Evolutionary conservation across 768 basidiomycete genomes (phyloP).

Genomic region (Lentinula sp.): DNA sequence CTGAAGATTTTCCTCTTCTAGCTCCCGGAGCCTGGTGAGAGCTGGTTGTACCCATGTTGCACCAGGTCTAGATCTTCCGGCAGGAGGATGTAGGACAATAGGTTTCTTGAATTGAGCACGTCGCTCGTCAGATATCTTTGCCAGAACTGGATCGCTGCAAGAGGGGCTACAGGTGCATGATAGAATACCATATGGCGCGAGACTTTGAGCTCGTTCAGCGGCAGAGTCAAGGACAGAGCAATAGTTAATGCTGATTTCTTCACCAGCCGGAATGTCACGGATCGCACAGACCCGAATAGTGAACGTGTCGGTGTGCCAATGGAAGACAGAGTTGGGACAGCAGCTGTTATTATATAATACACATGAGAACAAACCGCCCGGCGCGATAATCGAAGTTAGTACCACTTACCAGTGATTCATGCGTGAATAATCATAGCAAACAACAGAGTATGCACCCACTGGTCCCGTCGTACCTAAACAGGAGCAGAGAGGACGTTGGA

Average conservation of each 20-base stretch:
- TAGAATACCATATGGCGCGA: slow-evolving; percentile 21
- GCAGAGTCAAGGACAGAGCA: slow-evolving; percentile 12
- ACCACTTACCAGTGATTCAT: slow-evolving; percentile 14
- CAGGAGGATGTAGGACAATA: no score
- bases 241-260: slow-evolving; percentile 25
- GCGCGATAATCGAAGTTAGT: background rate
- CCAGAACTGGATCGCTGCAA: slow-evolving; percentile 16
- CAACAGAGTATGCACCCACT: slow-evolving; percentile 8
- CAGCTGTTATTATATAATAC: slow-evolving; percentile 12
- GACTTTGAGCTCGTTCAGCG: slow-evolving; percentile 17
- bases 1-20: background rate
- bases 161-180: slow-evolving; percentile 11
- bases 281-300: slow-evolving; percentile 20
- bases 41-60: background rate
- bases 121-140: slow-evolving; percentile 15
- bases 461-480: background rate
- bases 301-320: slow-evolving; percentile 25
- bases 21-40: background rate
- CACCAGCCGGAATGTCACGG: slow-evolving; percentile 21
- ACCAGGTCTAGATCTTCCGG: background rate
- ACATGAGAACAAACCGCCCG: no score
- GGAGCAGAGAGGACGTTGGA: background rate
- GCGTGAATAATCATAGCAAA: slow-evolving; percentile 16
- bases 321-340: slow-evolving; percentile 14
- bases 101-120: slow-evolving; percentile 10